Percentiles rank a stretch among this genome's conserved stretches.
Evolutionary conservation across 495 filamentous ascomycete species (phyloP).

Genomic region (Beverwykella pulmonaria): DNA sequence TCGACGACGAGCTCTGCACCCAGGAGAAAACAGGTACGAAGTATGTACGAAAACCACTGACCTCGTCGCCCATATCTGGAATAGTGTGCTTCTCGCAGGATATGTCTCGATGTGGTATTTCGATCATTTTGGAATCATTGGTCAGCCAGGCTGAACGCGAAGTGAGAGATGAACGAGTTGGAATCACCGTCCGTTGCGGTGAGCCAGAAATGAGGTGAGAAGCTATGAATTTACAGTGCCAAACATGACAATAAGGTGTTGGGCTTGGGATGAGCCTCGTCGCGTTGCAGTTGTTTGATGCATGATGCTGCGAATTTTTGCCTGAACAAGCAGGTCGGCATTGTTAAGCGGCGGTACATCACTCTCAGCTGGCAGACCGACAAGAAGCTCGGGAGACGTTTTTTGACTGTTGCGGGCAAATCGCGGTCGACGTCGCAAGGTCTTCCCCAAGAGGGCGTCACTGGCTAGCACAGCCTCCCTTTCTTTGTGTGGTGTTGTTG

Average conservation of each 20-base stretch:
- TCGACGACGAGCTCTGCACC: neutral
- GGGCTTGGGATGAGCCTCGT: conserved; percentile 6
- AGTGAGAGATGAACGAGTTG: neutral
- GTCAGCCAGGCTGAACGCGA: neutral
- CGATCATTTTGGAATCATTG: neutral
- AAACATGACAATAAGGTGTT: conserved; percentile 3
- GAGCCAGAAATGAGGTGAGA: conserved; percentile 16
- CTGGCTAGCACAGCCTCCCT: conserved; percentile 23
- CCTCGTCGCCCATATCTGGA: neutral
- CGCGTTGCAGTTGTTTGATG: neutral
- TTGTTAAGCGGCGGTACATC: neutral
- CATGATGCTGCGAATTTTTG: conserved; percentile 15
- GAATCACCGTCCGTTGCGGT: neutral
- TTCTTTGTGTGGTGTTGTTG: conserved; percentile 7
- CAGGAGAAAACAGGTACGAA: neutral
- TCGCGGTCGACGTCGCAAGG: conserved; percentile 19
- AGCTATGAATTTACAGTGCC: conserved; percentile 10
- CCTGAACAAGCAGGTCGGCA: conserved; percentile 5
- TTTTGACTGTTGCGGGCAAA: neutral
- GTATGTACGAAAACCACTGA: conserved; percentile 5
- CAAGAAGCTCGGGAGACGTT: neutral
- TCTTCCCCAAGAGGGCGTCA: conserved; percentile 15
- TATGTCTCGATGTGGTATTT: neutral
- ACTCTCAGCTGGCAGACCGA: conserved; percentile 22
- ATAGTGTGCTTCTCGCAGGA: neutral